These are phyloP conservation scores for Pueraria montana DNA, from an alignment of 306 rosid genomes.

Conservation along the genomic window DNA sequence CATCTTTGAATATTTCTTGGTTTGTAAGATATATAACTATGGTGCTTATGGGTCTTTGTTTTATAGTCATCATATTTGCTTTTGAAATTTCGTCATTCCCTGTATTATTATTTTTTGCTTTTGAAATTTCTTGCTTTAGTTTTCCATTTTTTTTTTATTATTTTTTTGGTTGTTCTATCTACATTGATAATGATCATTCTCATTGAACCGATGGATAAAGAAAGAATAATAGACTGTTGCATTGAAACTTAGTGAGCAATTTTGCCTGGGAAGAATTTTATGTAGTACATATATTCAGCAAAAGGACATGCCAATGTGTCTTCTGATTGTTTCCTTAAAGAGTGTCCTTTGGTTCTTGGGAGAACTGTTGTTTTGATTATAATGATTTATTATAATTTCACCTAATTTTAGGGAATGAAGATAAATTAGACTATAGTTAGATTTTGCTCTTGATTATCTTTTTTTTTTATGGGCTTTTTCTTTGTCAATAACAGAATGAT, in stretches of 20 bases:
- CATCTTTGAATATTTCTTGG: constrained; percentile 3
- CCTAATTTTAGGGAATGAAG: constrained; percentile 8
- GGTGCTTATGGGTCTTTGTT: background rate
- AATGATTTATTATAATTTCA: background rate
- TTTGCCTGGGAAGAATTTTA: background rate
- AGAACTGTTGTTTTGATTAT: background rate
- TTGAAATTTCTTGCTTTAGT: too few relatives aligned
- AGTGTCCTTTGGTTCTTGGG: background rate
- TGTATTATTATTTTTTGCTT: too few relatives aligned
- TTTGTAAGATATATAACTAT: background rate
- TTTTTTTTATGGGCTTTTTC: background rate
- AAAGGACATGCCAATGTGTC: background rate
- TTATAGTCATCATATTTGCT: background rate
- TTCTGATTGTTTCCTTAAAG: background rate
- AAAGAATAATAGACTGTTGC: background rate
- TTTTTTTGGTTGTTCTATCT: constrained; percentile 15
- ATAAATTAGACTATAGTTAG: background rate
- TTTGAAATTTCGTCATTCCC: background rate
- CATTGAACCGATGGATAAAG: background rate
- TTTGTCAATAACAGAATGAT: constrained; percentile 60
- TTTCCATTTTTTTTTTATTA: background rate
- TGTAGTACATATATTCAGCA: background rate
- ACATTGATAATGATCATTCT: background rate
- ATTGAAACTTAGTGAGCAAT: background rate
- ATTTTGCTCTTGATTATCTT: constrained; percentile 3